These are phyloP conservation scores for Solanum corneliomulleri DNA, from an alignment of 257 asterid genomes.

Conservation along the genomic window DNA sequence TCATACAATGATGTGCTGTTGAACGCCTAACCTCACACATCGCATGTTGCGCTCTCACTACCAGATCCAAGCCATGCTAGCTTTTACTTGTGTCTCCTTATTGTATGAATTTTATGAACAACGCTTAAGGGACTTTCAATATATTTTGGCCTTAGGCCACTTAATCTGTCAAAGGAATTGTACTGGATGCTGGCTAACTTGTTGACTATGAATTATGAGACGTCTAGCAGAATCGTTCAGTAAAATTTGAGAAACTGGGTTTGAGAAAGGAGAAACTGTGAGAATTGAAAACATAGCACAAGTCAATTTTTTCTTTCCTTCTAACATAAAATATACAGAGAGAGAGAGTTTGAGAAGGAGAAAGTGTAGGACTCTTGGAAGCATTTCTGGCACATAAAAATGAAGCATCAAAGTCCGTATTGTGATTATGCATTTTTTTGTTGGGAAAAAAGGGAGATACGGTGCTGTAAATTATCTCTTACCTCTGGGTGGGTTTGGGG, in stretches of 20 bases:
- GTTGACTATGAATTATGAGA: neutral
- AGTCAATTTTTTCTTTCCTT: neutral
- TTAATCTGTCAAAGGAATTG: neutral
- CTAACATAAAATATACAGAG: neutral
- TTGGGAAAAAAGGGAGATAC: neutral
- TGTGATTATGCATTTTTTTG: neutral
- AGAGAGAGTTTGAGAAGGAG: neutral
- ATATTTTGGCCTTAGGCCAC: neutral
- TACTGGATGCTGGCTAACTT: neutral
- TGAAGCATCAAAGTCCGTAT: neutral
- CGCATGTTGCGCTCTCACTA: neutral
- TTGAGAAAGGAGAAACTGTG: neutral
- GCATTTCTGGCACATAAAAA: neutral
- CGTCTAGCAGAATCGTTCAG: neutral
- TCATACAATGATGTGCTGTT: neutral
- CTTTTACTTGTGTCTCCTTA: neutral
- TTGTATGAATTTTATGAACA: neutral
- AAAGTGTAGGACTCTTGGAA: neutral
- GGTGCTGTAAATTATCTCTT: neutral
- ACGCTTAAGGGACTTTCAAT: neutral
- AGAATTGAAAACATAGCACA: neutral
- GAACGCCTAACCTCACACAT: neutral
- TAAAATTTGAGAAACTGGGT: neutral
- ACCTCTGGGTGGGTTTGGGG: neutral
- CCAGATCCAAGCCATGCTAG: neutral